Base-by-base conservation (phyloP, 1,284 basidiomycete genomes). In the Ganoderma boninense region DNA sequence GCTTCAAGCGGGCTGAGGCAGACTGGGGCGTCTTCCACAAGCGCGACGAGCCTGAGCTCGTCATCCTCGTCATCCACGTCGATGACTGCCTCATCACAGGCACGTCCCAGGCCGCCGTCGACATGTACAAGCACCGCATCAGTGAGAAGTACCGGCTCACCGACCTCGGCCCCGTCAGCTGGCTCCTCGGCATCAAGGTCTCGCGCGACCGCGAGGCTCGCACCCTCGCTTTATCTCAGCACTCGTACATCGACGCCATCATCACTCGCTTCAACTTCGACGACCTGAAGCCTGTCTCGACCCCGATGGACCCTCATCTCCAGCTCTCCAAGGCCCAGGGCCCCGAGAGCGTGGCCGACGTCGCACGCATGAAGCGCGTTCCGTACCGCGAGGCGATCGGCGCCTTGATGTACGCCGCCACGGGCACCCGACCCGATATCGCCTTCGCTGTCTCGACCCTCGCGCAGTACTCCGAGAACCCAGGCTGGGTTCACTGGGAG, bases 31-130 rank as follows among this genome's bases (percentile, higher is more conserved):
- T 79, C 1, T 79, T 73, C 69, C 70, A 62, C 59, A 56, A 66
- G 16, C 32, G 26, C 8, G 40, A 56, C 8, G 71, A 52, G 3
- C 23, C 35, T 2, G 38, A 66, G 32, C 29, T 56, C 0, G 49
- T 72, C 42, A 62, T 82, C 43, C 4, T 44, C 1, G 43, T 13
- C 1, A 14, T 44, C 14, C 43, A 44, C 43, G 43, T 44, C 14
- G 80, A 83, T 67, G 80, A 83, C 69, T 74, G 73, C 29, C 73
- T 76, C 1, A 73, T 80, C 40, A 69, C 65, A 16, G 72, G 74
- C 0, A 76, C 49, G 3, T 69, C 73, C 3, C n/a, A 43, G 0
- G 59, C 49, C 10, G 68, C 74, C 10, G 73, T 80, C 32, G 62
- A 69, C 2, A 46, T 69, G 7, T 69, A 78, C 71, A 80, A 81